Conservation (phyloP, 2,329 filamentous ascomycete genomes). For the Beauveria sp. region DNA sequence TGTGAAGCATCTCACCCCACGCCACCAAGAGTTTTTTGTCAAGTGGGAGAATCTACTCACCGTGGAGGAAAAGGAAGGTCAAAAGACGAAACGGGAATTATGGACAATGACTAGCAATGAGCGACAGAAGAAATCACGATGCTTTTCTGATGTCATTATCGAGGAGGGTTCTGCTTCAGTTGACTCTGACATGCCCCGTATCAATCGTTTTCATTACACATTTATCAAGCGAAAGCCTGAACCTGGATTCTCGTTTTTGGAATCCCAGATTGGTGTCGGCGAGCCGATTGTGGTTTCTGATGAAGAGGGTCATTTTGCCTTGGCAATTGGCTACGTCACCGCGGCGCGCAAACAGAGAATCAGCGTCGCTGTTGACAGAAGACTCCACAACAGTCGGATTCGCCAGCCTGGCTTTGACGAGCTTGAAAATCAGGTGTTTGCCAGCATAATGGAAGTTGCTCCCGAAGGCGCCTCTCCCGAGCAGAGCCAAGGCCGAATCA, state of each 20-base stretch:
- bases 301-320: slow-evolving; percentile 87
- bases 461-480: slow-evolving; percentile 44
- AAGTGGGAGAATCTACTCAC: slow-evolving; percentile 93
- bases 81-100: slow-evolving; percentile 83
- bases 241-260: slow-evolving; percentile 71
- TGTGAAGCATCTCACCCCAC: slow-evolving; percentile 66
- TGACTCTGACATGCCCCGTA: slow-evolving; percentile 64
- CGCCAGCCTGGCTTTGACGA: slow-evolving; percentile 70
- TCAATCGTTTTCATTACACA: slow-evolving; percentile 84
- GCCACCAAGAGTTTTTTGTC: slow-evolving; percentile 81
- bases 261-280: slow-evolving; percentile 79
- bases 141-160: slow-evolving; percentile 82
- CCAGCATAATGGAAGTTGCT: slow-evolving; percentile 81
- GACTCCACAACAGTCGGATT: slow-evolving; percentile 78
- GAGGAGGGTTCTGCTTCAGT: slow-evolving; percentile 68
- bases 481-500: slow-evolving; percentile 43
- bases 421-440: slow-evolving; percentile 73
- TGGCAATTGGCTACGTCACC: slow-evolving; percentile 86
- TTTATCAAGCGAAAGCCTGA: slow-evolving; percentile 63
- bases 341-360: slow-evolving; percentile 68
- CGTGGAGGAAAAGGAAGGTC: slow-evolving; percentile 85
- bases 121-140: slow-evolving; percentile 79
- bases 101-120: slow-evolving; percentile 94
- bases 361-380: slow-evolving; percentile 81
- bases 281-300: slow-evolving; percentile 97